Percentiles rank a stretch among this genome's conserved stretches.
Conservation (phyloP, 2,329 filamentous ascomycete genomes). For the Fusarium multiceps region DNA sequence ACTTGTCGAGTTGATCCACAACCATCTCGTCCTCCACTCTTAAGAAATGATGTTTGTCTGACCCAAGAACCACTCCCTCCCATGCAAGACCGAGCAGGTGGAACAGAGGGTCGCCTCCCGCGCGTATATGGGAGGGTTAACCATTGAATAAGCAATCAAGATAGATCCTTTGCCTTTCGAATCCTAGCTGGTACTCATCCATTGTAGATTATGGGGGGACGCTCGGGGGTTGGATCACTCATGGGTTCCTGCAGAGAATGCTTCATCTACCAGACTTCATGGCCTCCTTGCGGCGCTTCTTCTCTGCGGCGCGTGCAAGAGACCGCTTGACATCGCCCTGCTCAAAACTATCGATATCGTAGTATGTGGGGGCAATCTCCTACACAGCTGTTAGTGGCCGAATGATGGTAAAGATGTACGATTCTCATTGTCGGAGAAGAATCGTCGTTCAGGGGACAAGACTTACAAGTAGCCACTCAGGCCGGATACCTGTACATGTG, state of each 20-base stretch:
- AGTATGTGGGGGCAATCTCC: constrained; percentile 95
- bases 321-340: constrained; percentile 87
- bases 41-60: constrained; percentile 14
- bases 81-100: constrained; percentile 17
- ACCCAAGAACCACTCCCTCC: constrained; percentile 6
- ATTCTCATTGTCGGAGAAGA: not conserved
- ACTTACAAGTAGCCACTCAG: constrained; percentile 91
- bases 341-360: constrained; percentile 83
- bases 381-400: constrained; percentile 50
- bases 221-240: constrained; percentile 4
- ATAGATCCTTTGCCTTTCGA: constrained; percentile 21
- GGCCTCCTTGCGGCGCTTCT: constrained; percentile 69
- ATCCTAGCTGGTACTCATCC: constrained; percentile 9
- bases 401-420: not conserved
- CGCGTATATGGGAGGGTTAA: constrained; percentile 19
- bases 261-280: constrained; percentile 61
- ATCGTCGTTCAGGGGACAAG: not conserved
- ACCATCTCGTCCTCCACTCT: constrained; percentile 13
- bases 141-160: constrained; percentile 26
- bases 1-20: constrained; percentile 15
- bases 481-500: constrained; percentile 89
- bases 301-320: constrained; percentile 67
- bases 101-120: constrained; percentile 25
- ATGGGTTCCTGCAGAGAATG: constrained; percentile 23
- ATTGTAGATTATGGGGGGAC: not conserved